phyloP scores from a whole-genome alignment of 2,329 filamentous ascomycete genomes.

The Colletotrichum sidae region DNA sequence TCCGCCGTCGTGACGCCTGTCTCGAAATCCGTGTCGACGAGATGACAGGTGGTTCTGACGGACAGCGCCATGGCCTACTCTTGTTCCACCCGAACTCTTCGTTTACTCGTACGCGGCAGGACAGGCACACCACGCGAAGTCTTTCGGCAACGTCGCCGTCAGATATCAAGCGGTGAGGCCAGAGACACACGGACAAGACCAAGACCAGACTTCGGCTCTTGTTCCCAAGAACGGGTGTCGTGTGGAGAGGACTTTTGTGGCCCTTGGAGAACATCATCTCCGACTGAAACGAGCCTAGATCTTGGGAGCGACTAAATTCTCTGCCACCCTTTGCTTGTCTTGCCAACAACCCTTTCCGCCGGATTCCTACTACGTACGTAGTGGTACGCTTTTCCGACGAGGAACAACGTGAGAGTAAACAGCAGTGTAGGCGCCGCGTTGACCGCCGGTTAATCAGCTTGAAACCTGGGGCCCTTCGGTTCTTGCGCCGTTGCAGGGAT shows the following conservation, averaged over 20 bases:
- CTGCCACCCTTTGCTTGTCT: background rate
- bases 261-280: constrained; percentile 28
- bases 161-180: constrained; percentile 13
- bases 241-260: constrained; percentile 24
- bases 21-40: too few relatives aligned
- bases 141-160: background rate
- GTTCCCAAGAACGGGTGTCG: background rate
- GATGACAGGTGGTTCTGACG: too few relatives aligned
- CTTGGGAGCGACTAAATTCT: constrained; percentile 13
- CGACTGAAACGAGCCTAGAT: constrained; percentile 32
- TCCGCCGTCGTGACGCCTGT: constrained; percentile 3
- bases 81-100: background rate
- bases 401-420: background rate
- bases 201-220: constrained; percentile 8
- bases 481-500: constrained; percentile 20
- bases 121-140: too few relatives aligned
- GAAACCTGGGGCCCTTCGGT: constrained; percentile 13
- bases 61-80: constrained; percentile 1
- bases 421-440: background rate
- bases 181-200: background rate
- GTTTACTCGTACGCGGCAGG: too few relatives aligned
- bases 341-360: background rate
- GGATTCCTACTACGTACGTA: background rate
- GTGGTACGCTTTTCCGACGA: background rate
- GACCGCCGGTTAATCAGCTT: constrained; percentile 30